Evolutionary conservation across 495 filamentous ascomycete species (phyloP).

Genomic region (Trypethelium eluteriae): DNA sequence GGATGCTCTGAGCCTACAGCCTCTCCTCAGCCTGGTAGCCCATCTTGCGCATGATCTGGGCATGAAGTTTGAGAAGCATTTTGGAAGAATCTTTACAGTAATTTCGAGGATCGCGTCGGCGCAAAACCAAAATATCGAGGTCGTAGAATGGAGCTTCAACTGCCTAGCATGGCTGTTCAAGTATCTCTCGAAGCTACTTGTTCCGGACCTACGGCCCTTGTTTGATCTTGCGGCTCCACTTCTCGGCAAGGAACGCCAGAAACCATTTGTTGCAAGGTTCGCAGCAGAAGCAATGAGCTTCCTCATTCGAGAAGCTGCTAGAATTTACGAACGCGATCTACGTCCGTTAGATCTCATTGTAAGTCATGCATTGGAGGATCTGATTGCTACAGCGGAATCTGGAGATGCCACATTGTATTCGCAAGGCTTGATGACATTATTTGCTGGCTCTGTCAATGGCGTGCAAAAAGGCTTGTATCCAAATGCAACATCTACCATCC

Average conservation of each 20-base stretch:
- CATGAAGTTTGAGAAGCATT: conserved; percentile 79
- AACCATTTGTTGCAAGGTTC: conserved; percentile 77
- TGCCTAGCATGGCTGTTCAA: conserved; percentile 95
- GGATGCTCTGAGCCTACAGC: conserved; percentile 71
- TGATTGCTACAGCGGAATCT: conserved; percentile 45
- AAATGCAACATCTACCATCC: conserved; percentile 61
- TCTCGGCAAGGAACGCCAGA: conserved; percentile 73
- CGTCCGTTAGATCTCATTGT: conserved; percentile 59
- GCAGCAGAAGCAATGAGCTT: conserved; percentile 94
- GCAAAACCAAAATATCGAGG: conserved; percentile 59
- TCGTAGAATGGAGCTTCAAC: conserved; percentile 93
- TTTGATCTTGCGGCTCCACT: conserved; percentile 76
- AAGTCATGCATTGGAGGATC: conserved; percentile 58
- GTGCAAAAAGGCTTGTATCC: conserved; percentile 75
- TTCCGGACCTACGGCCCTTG: conserved; percentile 75
- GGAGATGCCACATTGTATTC: conserved; percentile 57
- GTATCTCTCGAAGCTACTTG: conserved; percentile 78
- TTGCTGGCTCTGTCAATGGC: conserved; percentile 80
- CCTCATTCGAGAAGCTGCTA: conserved; percentile 76
- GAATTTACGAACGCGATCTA: conserved; percentile 62
- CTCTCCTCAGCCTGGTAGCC: conserved; percentile 71
- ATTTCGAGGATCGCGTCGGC: conserved; percentile 55
- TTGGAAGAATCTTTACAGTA: conserved; percentile 59
- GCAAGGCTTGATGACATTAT: conserved; percentile 82
- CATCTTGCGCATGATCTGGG: conserved; percentile 91